Evolutionary conservation across 352 stramenopile genomes (phyloP).

Genomic region (Phytophthora podocarpi): DNA sequence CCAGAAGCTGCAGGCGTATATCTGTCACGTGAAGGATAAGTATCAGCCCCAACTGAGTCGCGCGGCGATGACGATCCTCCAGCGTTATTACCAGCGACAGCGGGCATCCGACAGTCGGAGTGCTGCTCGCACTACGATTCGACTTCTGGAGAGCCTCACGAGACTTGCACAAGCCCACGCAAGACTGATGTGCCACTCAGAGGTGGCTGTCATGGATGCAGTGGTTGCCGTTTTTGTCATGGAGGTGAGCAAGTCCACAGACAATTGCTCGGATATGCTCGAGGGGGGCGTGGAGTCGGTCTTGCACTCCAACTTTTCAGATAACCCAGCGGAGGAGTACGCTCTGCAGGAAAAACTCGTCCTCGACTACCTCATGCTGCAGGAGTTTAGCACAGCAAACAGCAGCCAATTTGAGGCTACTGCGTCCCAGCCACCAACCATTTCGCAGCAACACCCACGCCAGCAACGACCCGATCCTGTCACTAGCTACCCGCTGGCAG

Average conservation of each 20-base stretch:
- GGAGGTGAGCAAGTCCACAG: slow-evolving; percentile 75
- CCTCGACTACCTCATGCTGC: slow-evolving; percentile 66
- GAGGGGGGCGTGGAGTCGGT: slow-evolving; percentile 65
- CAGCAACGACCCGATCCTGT: slow-evolving; percentile 6
- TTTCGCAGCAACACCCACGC: background rate
- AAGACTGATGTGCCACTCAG: slow-evolving; percentile 73
- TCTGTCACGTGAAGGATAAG: slow-evolving; percentile 90
- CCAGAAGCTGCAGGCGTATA: slow-evolving; percentile 92
- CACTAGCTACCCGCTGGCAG: slow-evolving; percentile 8
- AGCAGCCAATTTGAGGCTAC: slow-evolving; percentile 12
- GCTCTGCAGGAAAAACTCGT: slow-evolving; percentile 72
- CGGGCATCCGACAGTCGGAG: slow-evolving; percentile 64
- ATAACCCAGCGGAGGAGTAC: slow-evolving; percentile 67
- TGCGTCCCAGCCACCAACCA: background rate
- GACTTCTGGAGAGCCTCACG: slow-evolving; percentile 95
- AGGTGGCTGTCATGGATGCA: slow-evolving; percentile 76
- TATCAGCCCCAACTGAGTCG: slow-evolving; percentile 87
- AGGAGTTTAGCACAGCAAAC: slow-evolving; percentile 50
- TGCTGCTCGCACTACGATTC: slow-evolving; percentile 90
- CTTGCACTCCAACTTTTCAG: slow-evolving; percentile 69
- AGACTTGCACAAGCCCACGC: slow-evolving; percentile 93
- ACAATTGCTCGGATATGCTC: slow-evolving; percentile 60
- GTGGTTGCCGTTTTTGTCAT: slow-evolving; percentile 83
- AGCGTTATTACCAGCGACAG: slow-evolving; percentile 92
- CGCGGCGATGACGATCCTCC: slow-evolving; percentile 85